These are phyloP conservation scores for Cardamine chenopodiifolia DNA, from an alignment of 345 rosid genomes.

Conservation along the genomic window DNA sequence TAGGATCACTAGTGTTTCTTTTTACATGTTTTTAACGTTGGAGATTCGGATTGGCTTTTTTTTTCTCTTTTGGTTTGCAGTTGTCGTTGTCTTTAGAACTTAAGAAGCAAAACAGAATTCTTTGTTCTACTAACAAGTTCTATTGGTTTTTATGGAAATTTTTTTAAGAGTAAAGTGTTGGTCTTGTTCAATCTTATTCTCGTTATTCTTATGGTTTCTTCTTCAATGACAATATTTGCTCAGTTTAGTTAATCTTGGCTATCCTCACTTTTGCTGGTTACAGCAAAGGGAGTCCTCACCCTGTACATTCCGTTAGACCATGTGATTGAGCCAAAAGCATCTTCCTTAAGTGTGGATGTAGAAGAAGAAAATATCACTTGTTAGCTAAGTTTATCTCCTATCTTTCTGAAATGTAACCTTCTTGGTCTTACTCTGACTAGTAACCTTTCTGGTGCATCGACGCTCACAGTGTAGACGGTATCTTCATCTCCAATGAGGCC, in stretches of 20 bases:
- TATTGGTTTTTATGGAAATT: slow-evolving; percentile 1
- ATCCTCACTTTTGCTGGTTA: slow-evolving; percentile 37
- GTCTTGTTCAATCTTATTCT: slow-evolving; percentile 9
- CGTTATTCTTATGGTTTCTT: neutral
- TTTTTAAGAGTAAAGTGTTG: neutral
- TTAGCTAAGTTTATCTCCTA: slow-evolving; percentile 50
- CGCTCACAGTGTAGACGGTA: slow-evolving; percentile 39
- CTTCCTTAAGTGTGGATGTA: slow-evolving; percentile 18
- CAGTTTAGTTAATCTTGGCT: neutral
- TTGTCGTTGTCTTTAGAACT: neutral
- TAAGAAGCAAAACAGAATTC: neutral
- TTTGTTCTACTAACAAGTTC: slow-evolving; percentile 19
- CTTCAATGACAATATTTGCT: neutral
- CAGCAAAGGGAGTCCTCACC: slow-evolving; percentile 55
- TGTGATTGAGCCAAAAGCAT: slow-evolving; percentile 59
- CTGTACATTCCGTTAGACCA: slow-evolving; percentile 57
- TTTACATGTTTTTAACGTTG: neutral
- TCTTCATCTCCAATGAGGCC: slow-evolving; percentile 46
- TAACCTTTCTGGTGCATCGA: slow-evolving; percentile 45
- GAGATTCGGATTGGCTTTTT: slow-evolving; percentile 24
- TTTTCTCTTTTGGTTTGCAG: neutral
- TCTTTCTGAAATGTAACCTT: slow-evolving; percentile 45
- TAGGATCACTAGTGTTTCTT: neutral
- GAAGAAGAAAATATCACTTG: slow-evolving; percentile 47
- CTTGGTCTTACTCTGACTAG: slow-evolving; percentile 49